These are phyloP conservation scores for Trypanosoma cruzi DNA, from an alignment of 208 protist species.

Conservation along the genomic window DNA sequence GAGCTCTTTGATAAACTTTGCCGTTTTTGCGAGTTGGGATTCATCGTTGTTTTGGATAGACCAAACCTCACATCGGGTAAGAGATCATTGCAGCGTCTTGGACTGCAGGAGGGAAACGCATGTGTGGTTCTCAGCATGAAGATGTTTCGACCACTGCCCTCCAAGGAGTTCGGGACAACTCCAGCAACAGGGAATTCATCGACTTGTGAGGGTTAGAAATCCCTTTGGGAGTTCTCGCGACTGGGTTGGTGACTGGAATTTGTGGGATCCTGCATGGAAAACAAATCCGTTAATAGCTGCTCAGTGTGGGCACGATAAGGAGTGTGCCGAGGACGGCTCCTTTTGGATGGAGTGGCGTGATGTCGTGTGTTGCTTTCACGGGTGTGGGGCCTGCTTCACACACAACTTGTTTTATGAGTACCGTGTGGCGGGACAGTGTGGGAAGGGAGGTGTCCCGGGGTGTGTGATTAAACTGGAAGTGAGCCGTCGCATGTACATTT, in stretches of 20 bases:
- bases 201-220: slow-evolving; percentile 8
- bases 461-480: slow-evolving; percentile 15
- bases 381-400: slow-evolving; percentile 73
- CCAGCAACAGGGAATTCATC: neutral
- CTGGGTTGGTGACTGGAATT: slow-evolving; percentile 9
- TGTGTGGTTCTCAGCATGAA: slow-evolving; percentile 7
- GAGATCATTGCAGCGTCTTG: slow-evolving; percentile 1
- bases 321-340: slow-evolving; percentile 45
- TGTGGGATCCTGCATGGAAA: neutral
- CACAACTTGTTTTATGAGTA: slow-evolving; percentile 65
- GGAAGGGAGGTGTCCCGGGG: neutral
- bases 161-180: neutral
- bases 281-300: neutral
- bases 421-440: slow-evolving; percentile 64
- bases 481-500: neutral
- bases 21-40: slow-evolving; percentile 13
- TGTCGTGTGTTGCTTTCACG: slow-evolving; percentile 63
- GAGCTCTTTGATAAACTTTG: slow-evolving; percentile 18
- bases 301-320: slow-evolving; percentile 24
- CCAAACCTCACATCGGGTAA: slow-evolving; percentile 1
- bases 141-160: slow-evolving; percentile 7
- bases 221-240: slow-evolving; percentile 2
- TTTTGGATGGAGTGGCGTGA: slow-evolving; percentile 84
- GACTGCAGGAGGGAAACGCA: neutral
- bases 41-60: slow-evolving; percentile 4